phyloP scores from a whole-genome alignment of 1,284 basidiomycete genomes.

The Trametes hirsuta region DNA sequence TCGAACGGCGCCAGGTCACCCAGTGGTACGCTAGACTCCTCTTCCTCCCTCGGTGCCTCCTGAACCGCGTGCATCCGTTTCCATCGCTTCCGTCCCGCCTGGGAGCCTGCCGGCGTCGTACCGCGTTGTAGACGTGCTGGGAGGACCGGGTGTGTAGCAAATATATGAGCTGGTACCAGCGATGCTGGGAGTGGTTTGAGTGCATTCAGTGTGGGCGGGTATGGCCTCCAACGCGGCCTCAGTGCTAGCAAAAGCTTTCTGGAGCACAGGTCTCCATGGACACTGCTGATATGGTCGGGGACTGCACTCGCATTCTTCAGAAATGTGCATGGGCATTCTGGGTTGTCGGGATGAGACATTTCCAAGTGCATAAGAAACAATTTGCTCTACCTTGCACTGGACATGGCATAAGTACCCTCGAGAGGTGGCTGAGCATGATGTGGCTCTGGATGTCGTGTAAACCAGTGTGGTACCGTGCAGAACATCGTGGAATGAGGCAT shows the following conservation, averaged over 20 bases:
- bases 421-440: conserved; percentile 26
- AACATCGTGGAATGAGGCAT: conserved; percentile 24
- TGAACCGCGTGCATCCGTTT: conserved; percentile 16
- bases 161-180: conserved; percentile 1
- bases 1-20: conserved; percentile 11
- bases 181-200: conserved; percentile 1
- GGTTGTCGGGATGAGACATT: background rate
- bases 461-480: conserved; percentile 22
- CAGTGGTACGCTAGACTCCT: conserved; percentile 13
- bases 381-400: conserved; percentile 23
- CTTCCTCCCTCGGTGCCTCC: conserved; percentile 4
- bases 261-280: conserved; percentile 10
- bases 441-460: conserved; percentile 25
- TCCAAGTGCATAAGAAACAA: no score
- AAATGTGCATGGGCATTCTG: conserved; percentile 24
- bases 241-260: background rate
- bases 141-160: conserved; percentile 8
- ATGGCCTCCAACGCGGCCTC: conserved; percentile 5
- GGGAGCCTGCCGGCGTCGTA: conserved; percentile 7
- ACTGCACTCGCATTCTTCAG: conserved; percentile 9
- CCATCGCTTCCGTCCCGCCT: conserved; percentile 16
- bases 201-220: background rate
- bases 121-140: background rate
- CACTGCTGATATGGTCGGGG: conserved; percentile 16
- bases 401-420: conserved; percentile 25